Evolutionary conservation across 1,139 yeast genomes (phyloP), one percentile per base, ranked within the genome.

Genomic region (Yamadazyma sp.): DNA sequence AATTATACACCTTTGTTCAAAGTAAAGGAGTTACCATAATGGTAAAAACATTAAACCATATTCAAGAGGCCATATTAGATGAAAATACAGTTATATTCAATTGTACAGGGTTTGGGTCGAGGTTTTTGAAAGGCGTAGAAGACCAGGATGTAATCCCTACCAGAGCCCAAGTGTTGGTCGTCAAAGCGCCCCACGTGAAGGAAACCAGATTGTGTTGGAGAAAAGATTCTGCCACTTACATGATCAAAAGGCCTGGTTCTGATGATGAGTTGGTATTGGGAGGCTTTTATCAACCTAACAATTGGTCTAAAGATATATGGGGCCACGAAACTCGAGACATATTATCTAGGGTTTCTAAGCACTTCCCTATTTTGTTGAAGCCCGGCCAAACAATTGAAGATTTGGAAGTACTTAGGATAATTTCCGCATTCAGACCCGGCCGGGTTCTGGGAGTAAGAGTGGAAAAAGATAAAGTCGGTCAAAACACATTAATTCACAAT

Each of bases 391-490:
- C 41, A 10, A 37, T 50, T 25, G 41, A 47, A 9, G 59, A 55
- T 35, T 43, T 48, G 29, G 61, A 76, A 43, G 65, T 84, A 29
- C 40, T 82, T 4, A 68, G 84, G 39, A 82, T 77, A 27, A 83
- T 76, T 0, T 78, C 87, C 5, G 92, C 89, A 0, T 66, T 82
- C 36, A 72, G 92, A 49, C 92, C 92, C 4, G 68, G 81, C 34
- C 74, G 91, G 56, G 66, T 73, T 35, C 87, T 87, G n/a, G 91
- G 91, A 3, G 77, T 71, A 2, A 68, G 89, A 42, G 74, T 84
- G 33, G 88, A 81, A 54, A 58, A 58, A 30, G 81, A 78, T 47
- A 44, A 40, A 1, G 49, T 68, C 10, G 63, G 51, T 12, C 60
- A 55, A 2, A 54, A 49, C 30, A 42, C 64, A 1, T 48, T 79